phyloP scores from a whole-genome alignment of 2,329 filamentous ascomycete species.

The Orbilia javanica region DNA sequence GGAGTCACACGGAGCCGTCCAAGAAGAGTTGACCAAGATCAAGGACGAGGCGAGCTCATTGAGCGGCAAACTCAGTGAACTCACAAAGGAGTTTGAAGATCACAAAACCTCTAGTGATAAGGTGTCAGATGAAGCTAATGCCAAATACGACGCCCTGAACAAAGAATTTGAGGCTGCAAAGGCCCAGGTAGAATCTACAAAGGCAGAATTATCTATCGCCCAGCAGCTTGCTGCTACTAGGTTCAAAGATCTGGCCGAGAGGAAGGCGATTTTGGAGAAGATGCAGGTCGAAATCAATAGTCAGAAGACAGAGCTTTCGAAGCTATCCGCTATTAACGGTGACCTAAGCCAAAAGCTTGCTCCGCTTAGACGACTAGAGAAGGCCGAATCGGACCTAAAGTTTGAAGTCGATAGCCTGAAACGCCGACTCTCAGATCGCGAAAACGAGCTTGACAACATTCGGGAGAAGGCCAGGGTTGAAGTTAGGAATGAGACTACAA shows the following conservation, averaged over 20 bases:
- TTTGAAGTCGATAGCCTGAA: conserved; percentile 79
- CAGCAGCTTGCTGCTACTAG: conserved; percentile 87
- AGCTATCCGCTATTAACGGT: conserved; percentile 80
- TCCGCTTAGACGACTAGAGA: conserved; percentile 82
- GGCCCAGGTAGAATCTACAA: conserved; percentile 75
- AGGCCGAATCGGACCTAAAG: conserved; percentile 83
- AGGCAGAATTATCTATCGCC: conserved; percentile 86
- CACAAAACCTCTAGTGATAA: conserved; percentile 61
- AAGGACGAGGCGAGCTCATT: conserved; percentile 61
- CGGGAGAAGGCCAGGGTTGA: conserved; percentile 84
- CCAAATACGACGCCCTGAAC: conserved; percentile 65
- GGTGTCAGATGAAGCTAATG: conserved; percentile 69
- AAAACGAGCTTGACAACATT: conserved; percentile 80
- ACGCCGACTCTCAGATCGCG: conserved; percentile 78
- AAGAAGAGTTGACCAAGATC: conserved; percentile 61
- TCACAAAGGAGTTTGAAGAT: conserved; percentile 45
- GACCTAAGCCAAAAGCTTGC: conserved; percentile 74
- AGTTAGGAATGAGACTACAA: conserved; percentile 69
- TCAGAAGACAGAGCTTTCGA: conserved; percentile 80
- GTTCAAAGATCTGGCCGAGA: conserved; percentile 87
- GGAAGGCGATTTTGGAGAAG: conserved; percentile 83
- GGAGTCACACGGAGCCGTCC: conserved; percentile 61
- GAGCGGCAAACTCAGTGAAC: conserved; percentile 62
- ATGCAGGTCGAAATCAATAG: conserved; percentile 86
- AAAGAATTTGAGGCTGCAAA: conserved; percentile 77